Evolutionary conservation across 257 asterid species (phyloP).

Genomic region (Prunella vulgaris): DNA sequence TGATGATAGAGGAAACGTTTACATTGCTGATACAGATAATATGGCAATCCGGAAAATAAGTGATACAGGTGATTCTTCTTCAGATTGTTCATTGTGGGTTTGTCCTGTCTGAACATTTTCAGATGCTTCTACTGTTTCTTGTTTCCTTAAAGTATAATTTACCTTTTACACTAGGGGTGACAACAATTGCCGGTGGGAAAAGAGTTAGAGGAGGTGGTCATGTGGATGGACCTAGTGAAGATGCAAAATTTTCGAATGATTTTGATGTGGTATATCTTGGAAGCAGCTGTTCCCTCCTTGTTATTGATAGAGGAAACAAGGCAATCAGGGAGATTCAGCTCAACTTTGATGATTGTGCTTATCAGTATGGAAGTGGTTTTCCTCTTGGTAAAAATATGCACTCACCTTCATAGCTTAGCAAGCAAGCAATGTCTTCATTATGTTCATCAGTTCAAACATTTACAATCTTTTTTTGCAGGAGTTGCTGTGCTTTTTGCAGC

Average conservation of each 20-base stretch:
- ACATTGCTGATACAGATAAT: constrained; percentile 82
- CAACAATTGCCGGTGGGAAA: constrained; percentile 98
- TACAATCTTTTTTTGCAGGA: constrained; percentile 43
- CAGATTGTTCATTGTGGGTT: no score
- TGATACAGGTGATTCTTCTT: constrained; percentile 57
- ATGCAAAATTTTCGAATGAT: constrained; percentile 90
- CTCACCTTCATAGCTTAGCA: no score
- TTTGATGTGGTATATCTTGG: constrained; percentile 91
- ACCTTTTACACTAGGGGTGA: constrained; percentile 47
- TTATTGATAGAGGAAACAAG: constrained; percentile 87
- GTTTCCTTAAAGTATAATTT: not conserved
- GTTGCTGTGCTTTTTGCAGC: constrained; percentile 77
- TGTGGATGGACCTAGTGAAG: constrained; percentile 96
- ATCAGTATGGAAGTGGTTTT: constrained; percentile 92
- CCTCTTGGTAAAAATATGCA: constrained; percentile 86
- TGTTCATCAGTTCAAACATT: not conserved
- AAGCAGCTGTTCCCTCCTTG: constrained; percentile 97
- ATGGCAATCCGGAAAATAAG: constrained; percentile 93
- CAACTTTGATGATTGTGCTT: constrained; percentile 91
- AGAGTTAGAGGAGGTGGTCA: constrained; percentile 83
- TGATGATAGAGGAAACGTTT: constrained; percentile 84
- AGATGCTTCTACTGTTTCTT: not conserved
- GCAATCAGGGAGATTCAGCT: constrained; percentile 96
- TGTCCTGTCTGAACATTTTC: not conserved
- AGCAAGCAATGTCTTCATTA: not conserved